Base-by-base conservation (phyloP, 148 eudicot species). In the Pouteria glomerata region DNA sequence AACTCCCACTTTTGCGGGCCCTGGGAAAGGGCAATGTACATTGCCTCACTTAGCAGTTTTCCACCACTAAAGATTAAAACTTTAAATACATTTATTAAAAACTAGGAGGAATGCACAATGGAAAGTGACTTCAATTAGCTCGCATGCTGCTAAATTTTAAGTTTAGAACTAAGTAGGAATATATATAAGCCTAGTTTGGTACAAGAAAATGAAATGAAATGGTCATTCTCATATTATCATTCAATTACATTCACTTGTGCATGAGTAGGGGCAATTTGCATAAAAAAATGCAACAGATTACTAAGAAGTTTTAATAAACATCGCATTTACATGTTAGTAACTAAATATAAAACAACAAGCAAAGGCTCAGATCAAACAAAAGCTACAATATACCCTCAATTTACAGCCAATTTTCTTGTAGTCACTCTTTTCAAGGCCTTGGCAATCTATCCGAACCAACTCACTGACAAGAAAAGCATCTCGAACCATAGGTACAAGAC, bases 391-490 rank as follows among this genome's bases (percentile, higher is more conserved):
- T 91, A 89, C 98, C 93, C 91, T 88, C 42, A 95, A 81, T 79
- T 95, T 89, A 85, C 85, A 87, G 60, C 93, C 96, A 56, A 91
- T 83, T 81, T 88, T 95, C 89, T 85, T 91, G 79, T 85, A 83
- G 75, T 91, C 97, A 66, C 93, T 95, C 76, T 72, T 86, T 44
- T 88, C 87, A 63, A 95, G 97, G 66, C 92, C 93, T 66, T 81
- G 71, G 65, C 98, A 91, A 68, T 95, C 98, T 61, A 95, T 85
- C 53, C 98, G 89, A 23, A 95, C 92, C 70, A 91, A 82, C 82
- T 91, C 97, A 56, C 75, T 83, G 27, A 75, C 73, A 18, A 95
- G 89, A 82, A 95, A 95, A 73, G 98, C 98, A 84, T 95, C 98
- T 72, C 96, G 85, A 55, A 95, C 93, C 98, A 95, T 91, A 1